phyloP scores from a whole-genome alignment of 2,329 filamentous ascomycete genomes.

The Geoglossum cookeanum region DNA sequence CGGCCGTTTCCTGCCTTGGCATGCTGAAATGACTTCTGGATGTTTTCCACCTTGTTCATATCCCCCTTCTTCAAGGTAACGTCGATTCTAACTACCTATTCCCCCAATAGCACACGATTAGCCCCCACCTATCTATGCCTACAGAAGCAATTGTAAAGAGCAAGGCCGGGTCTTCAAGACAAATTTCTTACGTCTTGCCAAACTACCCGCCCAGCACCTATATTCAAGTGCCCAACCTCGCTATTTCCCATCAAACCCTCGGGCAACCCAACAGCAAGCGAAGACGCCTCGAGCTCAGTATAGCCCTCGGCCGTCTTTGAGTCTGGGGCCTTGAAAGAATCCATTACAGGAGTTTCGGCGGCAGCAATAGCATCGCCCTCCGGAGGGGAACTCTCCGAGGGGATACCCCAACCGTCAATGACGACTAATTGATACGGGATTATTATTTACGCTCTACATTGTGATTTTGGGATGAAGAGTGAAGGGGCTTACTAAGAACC shows the following conservation, averaged over 20 bases:
- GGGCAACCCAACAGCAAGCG: slow-evolving; percentile 82
- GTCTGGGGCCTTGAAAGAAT: slow-evolving; percentile 47
- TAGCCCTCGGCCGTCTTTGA: slow-evolving; percentile 66
- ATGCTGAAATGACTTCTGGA: slow-evolving; percentile 57
- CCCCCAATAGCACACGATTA: not conserved
- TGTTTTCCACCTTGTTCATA: slow-evolving; percentile 54
- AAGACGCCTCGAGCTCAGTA: slow-evolving; percentile 87
- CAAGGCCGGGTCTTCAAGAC: not conserved
- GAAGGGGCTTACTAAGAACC: slow-evolving; percentile 39
- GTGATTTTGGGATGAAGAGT: slow-evolving; percentile 29
- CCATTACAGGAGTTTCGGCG: slow-evolving; percentile 88
- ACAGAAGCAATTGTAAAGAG: not conserved
- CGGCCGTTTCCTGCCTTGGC: slow-evolving; percentile 81
- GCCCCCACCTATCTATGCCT: not conserved
- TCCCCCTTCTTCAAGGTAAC: slow-evolving; percentile 74
- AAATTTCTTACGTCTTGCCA: slow-evolving; percentile 52
- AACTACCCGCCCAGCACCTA: slow-evolving; percentile 89
- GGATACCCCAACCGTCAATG: slow-evolving; percentile 96
- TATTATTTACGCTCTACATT: slow-evolving; percentile 40
- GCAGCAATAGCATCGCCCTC: slow-evolving; percentile 90
- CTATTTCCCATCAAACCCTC: slow-evolving; percentile 98
- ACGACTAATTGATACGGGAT: slow-evolving; percentile 51
- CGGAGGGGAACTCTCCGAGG: slow-evolving; percentile 59
- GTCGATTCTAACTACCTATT: slow-evolving; percentile 79
- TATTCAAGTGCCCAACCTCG: slow-evolving; percentile 96